phyloP scores from a whole-genome alignment of 2,329 filamentous ascomycete genomes.

The Laburnicola sp. region DNA sequence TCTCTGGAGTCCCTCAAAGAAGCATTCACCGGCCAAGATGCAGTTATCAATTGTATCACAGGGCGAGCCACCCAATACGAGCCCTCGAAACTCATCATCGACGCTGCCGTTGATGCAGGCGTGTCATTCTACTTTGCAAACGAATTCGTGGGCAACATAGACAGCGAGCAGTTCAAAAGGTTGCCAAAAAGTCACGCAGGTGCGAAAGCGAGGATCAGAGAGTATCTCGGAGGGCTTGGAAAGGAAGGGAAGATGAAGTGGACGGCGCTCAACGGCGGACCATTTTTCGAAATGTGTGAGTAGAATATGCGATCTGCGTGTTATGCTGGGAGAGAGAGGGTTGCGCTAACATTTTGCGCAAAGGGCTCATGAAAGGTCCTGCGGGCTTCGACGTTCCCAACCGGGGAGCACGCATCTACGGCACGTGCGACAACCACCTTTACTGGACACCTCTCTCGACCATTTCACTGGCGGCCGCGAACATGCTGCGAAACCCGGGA shows the following conservation, averaged over 20 bases:
- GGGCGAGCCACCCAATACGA: slow-evolving; percentile 48
- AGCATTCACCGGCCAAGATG: slow-evolving; percentile 59
- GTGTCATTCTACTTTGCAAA: slow-evolving; percentile 42
- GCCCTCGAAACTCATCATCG: slow-evolving; percentile 49
- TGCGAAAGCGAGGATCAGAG: slow-evolving; percentile 30
- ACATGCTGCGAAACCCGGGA: slow-evolving; percentile 35
- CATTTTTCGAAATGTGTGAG: slow-evolving; percentile 46
- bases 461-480: slow-evolving; percentile 31
- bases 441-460: slow-evolving; percentile 38
- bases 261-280: slow-evolving; percentile 40
- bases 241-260: slow-evolving; percentile 30
- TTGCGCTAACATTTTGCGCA: not conserved
- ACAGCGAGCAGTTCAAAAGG: slow-evolving; percentile 26
- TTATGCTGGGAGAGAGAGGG: not conserved
- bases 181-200: slow-evolving; percentile 33
- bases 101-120: slow-evolving; percentile 38
- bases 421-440: slow-evolving; percentile 30
- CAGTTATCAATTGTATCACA: slow-evolving; percentile 55
- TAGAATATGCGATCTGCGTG: not conserved
- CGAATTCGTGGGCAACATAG: slow-evolving; percentile 38
- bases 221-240: slow-evolving; percentile 30
- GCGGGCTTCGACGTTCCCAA: slow-evolving; percentile 40
- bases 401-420: slow-evolving; percentile 40
- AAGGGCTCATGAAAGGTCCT: slow-evolving; percentile 44
- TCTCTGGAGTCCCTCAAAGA: slow-evolving; percentile 32